Evolutionary conservation across 2,329 filamentous ascomycete genomes (phyloP).

Genomic region (Trichoderma oligosporum): DNA sequence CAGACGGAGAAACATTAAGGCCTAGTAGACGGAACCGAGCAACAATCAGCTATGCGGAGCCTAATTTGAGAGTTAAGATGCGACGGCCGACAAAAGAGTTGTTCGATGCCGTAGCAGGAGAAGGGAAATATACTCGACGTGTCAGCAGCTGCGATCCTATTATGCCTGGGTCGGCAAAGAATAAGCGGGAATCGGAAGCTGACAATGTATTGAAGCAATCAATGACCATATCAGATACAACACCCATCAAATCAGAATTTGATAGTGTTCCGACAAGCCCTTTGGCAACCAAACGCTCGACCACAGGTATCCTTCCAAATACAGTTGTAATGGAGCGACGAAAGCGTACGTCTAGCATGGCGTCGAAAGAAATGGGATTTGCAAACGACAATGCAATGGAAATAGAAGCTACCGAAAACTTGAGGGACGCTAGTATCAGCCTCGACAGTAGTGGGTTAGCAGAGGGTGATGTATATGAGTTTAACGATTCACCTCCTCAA

Average conservation of each 20-base stretch:
- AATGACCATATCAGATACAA: conserved; percentile 19
- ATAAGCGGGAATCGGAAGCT: conserved; percentile 35
- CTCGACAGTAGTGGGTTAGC: conserved; percentile 26
- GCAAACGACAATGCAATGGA: conserved; percentile 21
- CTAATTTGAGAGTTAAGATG: conserved; percentile 80
- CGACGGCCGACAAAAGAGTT: conserved; percentile 72
- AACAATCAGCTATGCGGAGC: conserved; percentile 76
- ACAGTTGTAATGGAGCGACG: conserved; percentile 39
- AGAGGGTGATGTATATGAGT: conserved; percentile 53
- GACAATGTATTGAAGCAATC: conserved; percentile 34
- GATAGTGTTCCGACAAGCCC: conserved; percentile 37
- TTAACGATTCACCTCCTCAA: conserved; percentile 47
- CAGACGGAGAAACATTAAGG: conserved; percentile 55
- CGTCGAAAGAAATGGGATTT: conserved; percentile 18
- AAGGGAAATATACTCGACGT: conserved; percentile 50
- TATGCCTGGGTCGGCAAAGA: conserved; percentile 26
- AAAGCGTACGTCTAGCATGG: conserved; percentile 38
- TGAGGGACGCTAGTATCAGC: conserved; percentile 21
- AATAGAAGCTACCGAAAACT: not conserved
- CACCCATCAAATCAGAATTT: conserved; percentile 19
- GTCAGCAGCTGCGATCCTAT: conserved; percentile 36
- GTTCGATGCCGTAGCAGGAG: conserved; percentile 68
- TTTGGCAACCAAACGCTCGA: conserved; percentile 38
- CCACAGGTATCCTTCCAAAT: conserved; percentile 30
- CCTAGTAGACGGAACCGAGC: conserved; percentile 63